A percentile compares a stretch with the other conserved stretches of the same genome.
These are phyloP conservation scores for Candida anglica DNA, from an alignment of 805 yeast species.

Conservation along the genomic window DNA sequence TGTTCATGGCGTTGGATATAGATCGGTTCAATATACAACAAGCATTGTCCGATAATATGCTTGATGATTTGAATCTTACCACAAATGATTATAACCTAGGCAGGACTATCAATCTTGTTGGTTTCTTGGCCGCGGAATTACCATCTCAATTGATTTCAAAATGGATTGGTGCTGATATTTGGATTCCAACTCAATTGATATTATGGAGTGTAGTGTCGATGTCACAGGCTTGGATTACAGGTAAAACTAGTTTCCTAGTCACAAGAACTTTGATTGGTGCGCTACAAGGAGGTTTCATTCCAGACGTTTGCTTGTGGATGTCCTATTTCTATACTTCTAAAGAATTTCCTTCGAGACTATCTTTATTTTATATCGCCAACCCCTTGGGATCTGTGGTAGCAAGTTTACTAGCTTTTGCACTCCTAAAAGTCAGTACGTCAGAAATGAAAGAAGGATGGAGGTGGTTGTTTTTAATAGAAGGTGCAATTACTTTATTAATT, in stretches of 20 bases:
- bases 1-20: conserved; percentile 56
- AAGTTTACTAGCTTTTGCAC: conserved; percentile 15
- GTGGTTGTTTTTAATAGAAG: conserved; percentile 65
- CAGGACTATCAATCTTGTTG: conserved; percentile 47
- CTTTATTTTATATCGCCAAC: conserved; percentile 55
- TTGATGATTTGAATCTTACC: conserved; percentile 47
- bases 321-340: conserved; percentile 59
- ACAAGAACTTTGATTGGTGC: conserved; percentile 52
- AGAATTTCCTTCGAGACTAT: conserved; percentile 56
- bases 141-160: conserved; percentile 66
- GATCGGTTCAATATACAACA: conserved; percentile 57
- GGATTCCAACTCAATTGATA: conserved; percentile 57
- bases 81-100: conserved; percentile 60
- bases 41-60: conserved; percentile 54
- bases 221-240: conserved; percentile 43
- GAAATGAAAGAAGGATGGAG: conserved; percentile 42
- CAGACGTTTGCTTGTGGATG: conserved; percentile 60
- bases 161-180: conserved; percentile 56
- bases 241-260: conserved; percentile 39
- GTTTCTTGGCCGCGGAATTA: conserved; percentile 54
- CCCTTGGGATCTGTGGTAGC: conserved; percentile 31
- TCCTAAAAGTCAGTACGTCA: conserved; percentile 12
- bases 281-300: conserved; percentile 66
- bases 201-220: conserved; percentile 56
- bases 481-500: conserved; percentile 49